Percentiles rank a stretch among this genome's conserved stretches.
These are phyloP conservation scores for Bullera alba DNA, from an alignment of 768 basidiomycete species.

Conservation along the genomic window DNA sequence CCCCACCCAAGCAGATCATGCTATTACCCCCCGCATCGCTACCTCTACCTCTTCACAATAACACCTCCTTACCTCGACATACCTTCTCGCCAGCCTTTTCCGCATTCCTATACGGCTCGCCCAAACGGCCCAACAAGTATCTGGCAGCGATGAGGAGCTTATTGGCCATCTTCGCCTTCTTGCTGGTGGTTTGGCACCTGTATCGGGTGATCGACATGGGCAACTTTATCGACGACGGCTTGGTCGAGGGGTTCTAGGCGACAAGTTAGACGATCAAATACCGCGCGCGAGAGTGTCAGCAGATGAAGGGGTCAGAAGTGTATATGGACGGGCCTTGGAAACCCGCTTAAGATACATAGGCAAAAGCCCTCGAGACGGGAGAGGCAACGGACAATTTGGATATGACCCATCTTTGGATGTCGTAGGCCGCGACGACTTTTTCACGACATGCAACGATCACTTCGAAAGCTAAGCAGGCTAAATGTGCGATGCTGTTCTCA, in stretches of 20 bases:
- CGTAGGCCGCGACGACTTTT: too few species aligned
- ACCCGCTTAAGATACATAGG: too few species aligned
- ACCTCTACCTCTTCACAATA: constrained; percentile 5
- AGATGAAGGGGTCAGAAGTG: too few species aligned
- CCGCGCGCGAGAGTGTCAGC: too few species aligned
- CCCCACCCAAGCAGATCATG: constrained; percentile 16
- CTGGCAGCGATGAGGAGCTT: neutral
- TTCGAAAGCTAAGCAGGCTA: too few species aligned
- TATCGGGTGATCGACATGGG: neutral
- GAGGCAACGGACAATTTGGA: too few species aligned
- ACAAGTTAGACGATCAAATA: too few species aligned
- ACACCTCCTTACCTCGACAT: neutral
- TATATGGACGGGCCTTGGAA: too few species aligned
- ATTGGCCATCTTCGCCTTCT: neutral
- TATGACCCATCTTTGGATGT: too few species aligned
- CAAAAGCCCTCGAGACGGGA: too few species aligned
- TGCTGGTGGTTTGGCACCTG: neutral
- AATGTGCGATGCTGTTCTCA: too few species aligned
- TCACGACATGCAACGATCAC: too few species aligned
- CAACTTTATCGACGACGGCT: neutral
- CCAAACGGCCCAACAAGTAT: neutral
- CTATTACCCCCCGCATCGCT: constrained; percentile 15
- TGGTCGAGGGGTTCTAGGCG: neutral
- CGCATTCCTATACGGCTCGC: constrained; percentile 1
- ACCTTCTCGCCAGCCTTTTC: constrained; percentile 8